Percentiles rank a stretch among this genome's conserved stretches.
phyloP scores from a whole-genome alignment of 495 filamentous ascomycete genomes.

The Hypoxylon cercidicola region DNA sequence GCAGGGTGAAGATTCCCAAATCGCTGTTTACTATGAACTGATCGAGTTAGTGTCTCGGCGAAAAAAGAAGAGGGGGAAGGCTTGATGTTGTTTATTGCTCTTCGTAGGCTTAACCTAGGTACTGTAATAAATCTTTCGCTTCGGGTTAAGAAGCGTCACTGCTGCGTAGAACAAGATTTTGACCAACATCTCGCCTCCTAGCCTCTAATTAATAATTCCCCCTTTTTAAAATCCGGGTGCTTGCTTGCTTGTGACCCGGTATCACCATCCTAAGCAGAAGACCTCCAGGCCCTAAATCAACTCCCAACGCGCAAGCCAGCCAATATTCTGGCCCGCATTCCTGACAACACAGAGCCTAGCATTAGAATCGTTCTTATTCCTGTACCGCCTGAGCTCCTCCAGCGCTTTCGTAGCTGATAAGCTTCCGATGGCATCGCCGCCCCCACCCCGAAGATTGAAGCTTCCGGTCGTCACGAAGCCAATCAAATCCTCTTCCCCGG shows the following conservation, averaged over 20 bases:
- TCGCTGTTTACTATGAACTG: too few relatives aligned
- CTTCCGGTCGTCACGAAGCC: conserved; percentile 92
- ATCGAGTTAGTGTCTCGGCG: too few relatives aligned
- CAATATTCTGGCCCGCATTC: conserved; percentile 77
- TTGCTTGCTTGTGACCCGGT: conserved; percentile 9
- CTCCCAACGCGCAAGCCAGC: conserved; percentile 85
- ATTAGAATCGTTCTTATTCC: conserved; percentile 49
- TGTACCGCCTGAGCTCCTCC: conserved; percentile 43
- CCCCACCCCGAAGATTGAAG: conserved; percentile 81
- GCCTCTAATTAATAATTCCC: neutral
- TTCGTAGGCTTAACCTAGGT: neutral
- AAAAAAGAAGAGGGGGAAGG: too few relatives aligned
- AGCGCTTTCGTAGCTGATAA: conserved; percentile 70
- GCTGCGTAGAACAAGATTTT: neutral
- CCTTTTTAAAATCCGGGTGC: too few relatives aligned
- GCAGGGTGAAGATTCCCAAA: too few relatives aligned
- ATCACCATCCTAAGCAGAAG: too few relatives aligned
- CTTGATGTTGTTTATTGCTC: too few relatives aligned
- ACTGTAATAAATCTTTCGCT: neutral
- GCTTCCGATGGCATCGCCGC: conserved; percentile 78
- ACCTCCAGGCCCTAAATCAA: conserved; percentile 56
- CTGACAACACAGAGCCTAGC: conserved; percentile 78
- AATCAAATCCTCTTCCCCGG: conserved; percentile 79
- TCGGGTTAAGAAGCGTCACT: neutral
- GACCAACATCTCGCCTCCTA: neutral